These are phyloP conservation scores for Bryoerythrophyllum caledonicum DNA, from an alignment of 225 moss, liverwort and hornwort genomes.

Conservation along the genomic window DNA sequence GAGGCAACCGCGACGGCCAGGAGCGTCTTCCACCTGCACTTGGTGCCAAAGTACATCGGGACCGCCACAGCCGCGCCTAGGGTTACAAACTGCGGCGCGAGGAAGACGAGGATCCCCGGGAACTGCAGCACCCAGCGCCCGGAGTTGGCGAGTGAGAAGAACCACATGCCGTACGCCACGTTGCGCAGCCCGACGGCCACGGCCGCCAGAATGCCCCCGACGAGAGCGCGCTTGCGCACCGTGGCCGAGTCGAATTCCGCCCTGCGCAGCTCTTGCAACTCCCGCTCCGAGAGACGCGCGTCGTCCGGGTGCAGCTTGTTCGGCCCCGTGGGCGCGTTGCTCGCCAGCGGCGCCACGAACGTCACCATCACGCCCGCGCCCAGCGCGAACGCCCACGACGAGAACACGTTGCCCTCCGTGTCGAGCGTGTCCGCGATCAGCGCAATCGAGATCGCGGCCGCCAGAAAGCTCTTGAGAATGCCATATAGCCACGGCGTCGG, in stretches of 20 bases:
- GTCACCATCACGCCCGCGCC: not conserved
- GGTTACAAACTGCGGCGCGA: conserved; percentile 40
- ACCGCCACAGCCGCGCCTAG: conserved; percentile 27
- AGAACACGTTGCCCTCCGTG: conserved; percentile 11
- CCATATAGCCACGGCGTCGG: conserved; percentile 24
- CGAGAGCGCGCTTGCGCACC: conserved; percentile 33
- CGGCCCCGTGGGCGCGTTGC: conserved; percentile 6
- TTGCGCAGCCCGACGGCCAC: conserved; percentile 30
- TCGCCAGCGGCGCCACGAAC: conserved; percentile 16
- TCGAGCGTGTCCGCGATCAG: conserved; percentile 18
- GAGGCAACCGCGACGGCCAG: not conserved
- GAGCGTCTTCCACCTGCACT: not conserved
- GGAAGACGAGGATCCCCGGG: conserved; percentile 26
- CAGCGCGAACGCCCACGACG: conserved; percentile 19
- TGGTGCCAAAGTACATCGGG: conserved; percentile 1
- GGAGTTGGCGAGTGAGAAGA: conserved; percentile 34
- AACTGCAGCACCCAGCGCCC: conserved; percentile 36
- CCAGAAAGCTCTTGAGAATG: conserved; percentile 19
- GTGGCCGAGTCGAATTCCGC: conserved; percentile 27
- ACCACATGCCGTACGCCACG: conserved; percentile 35
- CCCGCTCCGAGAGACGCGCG: not conserved
- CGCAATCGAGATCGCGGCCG: conserved; percentile 7
- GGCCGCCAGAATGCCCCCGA: conserved; percentile 29
- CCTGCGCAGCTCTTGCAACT: conserved; percentile 4
- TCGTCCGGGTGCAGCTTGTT: conserved; percentile 9